Evolutionary conservation across 1,284 basidiomycete species (phyloP), one percentile per base, ranked within the genome.

Genomic region (Sphagnurus paluster): DNA sequence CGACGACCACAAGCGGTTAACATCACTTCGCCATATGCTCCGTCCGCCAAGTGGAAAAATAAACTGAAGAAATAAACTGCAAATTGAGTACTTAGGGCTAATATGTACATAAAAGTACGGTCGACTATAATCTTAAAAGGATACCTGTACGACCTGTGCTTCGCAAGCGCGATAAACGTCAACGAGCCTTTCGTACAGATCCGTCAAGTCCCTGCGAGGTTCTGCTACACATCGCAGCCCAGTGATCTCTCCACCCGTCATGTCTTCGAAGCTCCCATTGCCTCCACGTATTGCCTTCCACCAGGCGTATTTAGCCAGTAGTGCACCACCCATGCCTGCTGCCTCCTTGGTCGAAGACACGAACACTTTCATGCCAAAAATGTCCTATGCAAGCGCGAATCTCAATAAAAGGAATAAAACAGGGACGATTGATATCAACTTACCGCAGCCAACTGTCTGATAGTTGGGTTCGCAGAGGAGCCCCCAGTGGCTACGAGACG

Each of bases 401-500:
- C 16, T 43, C 36, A 1, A 8, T 24, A 6, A 13, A 10, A 7
- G 39, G 29, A 10, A 34, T 8, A 34, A 1, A 14, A 30, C 14
- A 30, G 23, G 40, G 32, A 13, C 16, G 19, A 25, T 16, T 11
- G n/a, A 14, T 19, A 60, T 67, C 39, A 48, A 71, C 70, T 14
- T n/a, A n/a, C n/a, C n/a, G 92, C 87, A 28, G 84, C 82, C 39
- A 91, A 67, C 56, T 88, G 86, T 24, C 82, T 77, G 59, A 94
- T 88, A 25, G 80, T 78, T 26, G 71, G 66, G 63, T 95, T 95
- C 6, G 77, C 76, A 4, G 87, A 88, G 0, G 89, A 84, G 13
- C 92, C 92, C 20, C 92, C 92, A 0, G 88, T 87, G 25, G 91
- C 74, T 50, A 93, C 82, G 42, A 94, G 76, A 20, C 88, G 74